Evolutionary conservation across 371 early-diverging fungal species (phyloP), one percentile per base, ranked within the genome.

Genomic region (Mucor racemosus): DNA sequence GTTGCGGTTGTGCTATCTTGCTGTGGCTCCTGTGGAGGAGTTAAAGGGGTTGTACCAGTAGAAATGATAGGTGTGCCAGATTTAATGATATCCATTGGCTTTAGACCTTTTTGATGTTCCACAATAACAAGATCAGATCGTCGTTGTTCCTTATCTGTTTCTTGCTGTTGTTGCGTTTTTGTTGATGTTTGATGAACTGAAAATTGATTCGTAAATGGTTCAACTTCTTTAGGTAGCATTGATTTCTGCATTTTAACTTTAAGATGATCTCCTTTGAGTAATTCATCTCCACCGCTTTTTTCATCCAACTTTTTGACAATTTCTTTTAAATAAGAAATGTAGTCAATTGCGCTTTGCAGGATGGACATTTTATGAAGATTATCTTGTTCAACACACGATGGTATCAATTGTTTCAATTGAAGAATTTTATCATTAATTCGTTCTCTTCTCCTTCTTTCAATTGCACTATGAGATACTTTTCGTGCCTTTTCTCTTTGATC

Each of bases 381-480:
- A 26, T 87, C 89, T 71, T 89, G 89, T 62, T 88, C 83, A 5
- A 81, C 83, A 66, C 90, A 90, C 0, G 74, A 72, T 6, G 83
- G 83, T 44, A 82, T 78, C 9, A 82, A 64, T 39, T 78, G 76
- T 39, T 80, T 78, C 9, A 82, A 48, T 44, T 80, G 83, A 15
- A 73, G 15, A n/a, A 82, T 82, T 65, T 82, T 82, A 68, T 91
- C 91, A 68, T 93, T 91, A 75, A 91, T 91, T 14, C 89, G 85
- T 58, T 93, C 92, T 21, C 93, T 87, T 48, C 93, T 85, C 10
- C 91, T 80, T 19, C 91, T 76, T 66, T 93, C 93, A 44, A 93
- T 91, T 10, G 92, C 91, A n/a, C 90, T 89, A 62, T 93, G 93
- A 0, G 92, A 90, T 11, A 88, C 83, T 59, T 90, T 91, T 63